These are phyloP conservation scores for Cryptococcus amylolentus DNA, from an alignment of 1,284 basidiomycete genomes.

Conservation along the genomic window DNA sequence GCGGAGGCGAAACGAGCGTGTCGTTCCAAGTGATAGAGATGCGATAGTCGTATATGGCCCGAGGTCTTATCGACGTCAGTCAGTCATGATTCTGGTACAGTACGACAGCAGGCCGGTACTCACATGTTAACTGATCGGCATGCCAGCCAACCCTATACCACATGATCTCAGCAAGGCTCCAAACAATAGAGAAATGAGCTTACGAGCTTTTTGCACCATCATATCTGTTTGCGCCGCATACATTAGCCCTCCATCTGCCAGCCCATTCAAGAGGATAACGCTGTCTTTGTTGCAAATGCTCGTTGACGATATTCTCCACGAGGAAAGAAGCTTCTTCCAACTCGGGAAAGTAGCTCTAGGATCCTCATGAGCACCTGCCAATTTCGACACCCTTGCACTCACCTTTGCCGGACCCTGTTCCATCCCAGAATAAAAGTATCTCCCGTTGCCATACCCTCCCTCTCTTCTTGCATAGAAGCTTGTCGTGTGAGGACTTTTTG, in stretches of 20 bases:
- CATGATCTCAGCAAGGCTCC: background rate
- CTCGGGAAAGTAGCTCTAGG: slow-evolving; percentile 59
- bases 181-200: slow-evolving; percentile 5
- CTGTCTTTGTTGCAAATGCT: slow-evolving; percentile 61
- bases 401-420: slow-evolving; percentile 17
- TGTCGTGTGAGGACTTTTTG: slow-evolving; percentile 63
- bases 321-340: slow-evolving; percentile 76
- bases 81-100: background rate
- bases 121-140: slow-evolving; percentile 59
- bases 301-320: slow-evolving; percentile 73
- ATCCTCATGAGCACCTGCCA: background rate
- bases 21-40: slow-evolving; percentile 80
- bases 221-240: slow-evolving; percentile 88
- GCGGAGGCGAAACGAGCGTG: slow-evolving; percentile 70
- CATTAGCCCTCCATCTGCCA: slow-evolving; percentile 77
- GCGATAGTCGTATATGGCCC: slow-evolving; percentile 92
- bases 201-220: slow-evolving; percentile 66
- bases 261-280: slow-evolving; percentile 72
- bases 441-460: slow-evolving; percentile 13
- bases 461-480: slow-evolving; percentile 7
- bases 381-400: background rate
- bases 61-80: slow-evolving; percentile 55
- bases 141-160: slow-evolving; percentile 70
- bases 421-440: slow-evolving; percentile 34
- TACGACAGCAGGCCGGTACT: background rate